Conservation (phyloP, 1,284 basidiomycete genomes). For the Fomitopsis betulina region DNA sequence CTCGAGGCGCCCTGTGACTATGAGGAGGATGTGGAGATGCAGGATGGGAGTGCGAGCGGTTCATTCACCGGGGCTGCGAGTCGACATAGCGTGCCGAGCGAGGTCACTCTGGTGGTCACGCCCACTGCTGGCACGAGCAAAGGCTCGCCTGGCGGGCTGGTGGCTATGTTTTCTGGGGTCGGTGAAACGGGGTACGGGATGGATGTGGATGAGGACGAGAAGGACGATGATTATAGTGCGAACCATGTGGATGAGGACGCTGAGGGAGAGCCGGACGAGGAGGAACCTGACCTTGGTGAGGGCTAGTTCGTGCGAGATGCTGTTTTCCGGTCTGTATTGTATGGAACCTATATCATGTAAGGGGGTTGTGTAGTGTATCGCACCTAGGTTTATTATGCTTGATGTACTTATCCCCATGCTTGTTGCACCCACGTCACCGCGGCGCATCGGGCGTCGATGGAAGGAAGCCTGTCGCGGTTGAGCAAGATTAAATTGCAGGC, state of each 20-base stretch:
- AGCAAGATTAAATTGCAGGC: no score
- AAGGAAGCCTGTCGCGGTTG: no score
- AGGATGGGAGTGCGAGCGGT: conserved; percentile 48
- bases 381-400: background rate
- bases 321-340: background rate
- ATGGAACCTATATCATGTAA: conserved; percentile 10
- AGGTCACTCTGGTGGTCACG: conserved; percentile 43
- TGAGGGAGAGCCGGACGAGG: conserved; percentile 29
- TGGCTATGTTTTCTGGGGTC: background rate
- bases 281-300: conserved; percentile 27
- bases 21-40: conserved; percentile 28
- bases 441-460: no score
- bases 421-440: background rate
- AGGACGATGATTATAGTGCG: conserved; percentile 8
- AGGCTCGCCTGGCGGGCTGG: conserved; percentile 11
- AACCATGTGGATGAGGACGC: conserved; percentile 29
- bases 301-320: background rate
- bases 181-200: background rate
- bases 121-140: conserved; percentile 18
- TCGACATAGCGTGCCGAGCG: conserved; percentile 51
- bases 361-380: conserved; percentile 15
- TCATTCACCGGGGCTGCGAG: conserved; percentile 48
- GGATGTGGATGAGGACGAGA: conserved; percentile 29
- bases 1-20: background rate
- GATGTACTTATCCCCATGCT: background rate